Percentiles rank a stretch among this genome's conserved stretches.
phyloP scores from a whole-genome alignment of 2,329 filamentous ascomycete species.

The Aspergillus amoenus region DNA sequence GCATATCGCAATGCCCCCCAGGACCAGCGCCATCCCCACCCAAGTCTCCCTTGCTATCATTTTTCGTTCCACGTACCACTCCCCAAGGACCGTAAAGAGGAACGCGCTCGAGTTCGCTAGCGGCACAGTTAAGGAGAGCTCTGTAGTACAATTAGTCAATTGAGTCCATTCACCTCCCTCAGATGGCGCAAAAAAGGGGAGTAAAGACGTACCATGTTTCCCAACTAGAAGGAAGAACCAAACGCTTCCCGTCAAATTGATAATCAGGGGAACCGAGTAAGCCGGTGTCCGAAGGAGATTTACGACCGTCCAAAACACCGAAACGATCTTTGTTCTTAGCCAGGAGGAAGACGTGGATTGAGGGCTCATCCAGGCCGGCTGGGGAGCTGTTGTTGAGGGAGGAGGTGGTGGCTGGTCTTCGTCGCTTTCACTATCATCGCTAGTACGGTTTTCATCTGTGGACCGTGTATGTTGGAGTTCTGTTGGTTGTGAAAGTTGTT shows the following conservation, averaged over 20 bases:
- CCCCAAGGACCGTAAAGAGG: slow-evolving; percentile 89
- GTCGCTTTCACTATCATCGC: slow-evolving; percentile 1
- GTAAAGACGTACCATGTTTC: slow-evolving; percentile 69
- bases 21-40: slow-evolving; percentile 75
- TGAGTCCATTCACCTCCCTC: background rate
- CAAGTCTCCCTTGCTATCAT: slow-evolving; percentile 84
- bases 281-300: slow-evolving; percentile 78
- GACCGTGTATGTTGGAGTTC: slow-evolving; percentile 3
- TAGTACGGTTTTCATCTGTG: background rate
- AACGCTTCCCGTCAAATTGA: slow-evolving; percentile 89
- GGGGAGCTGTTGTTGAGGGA: background rate
- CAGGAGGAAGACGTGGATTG: slow-evolving; percentile 45
- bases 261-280: slow-evolving; percentile 78
- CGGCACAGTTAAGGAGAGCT: slow-evolving; percentile 88
- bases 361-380: slow-evolving; percentile 23
- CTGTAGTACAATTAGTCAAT: slow-evolving; percentile 45
- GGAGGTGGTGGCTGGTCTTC: slow-evolving; percentile 8
- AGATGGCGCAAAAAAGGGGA: background rate
- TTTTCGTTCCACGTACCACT: slow-evolving; percentile 93
- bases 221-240: slow-evolving; percentile 98
- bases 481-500: slow-evolving; percentile 12
- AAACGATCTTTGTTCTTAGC: slow-evolving; percentile 62
- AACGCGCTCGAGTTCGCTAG: slow-evolving; percentile 95
- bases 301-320: slow-evolving; percentile 69
- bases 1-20: slow-evolving; percentile 79